Conservation (phyloP, 768 basidiomycete species). For the Tephrocybe sp. region DNA sequence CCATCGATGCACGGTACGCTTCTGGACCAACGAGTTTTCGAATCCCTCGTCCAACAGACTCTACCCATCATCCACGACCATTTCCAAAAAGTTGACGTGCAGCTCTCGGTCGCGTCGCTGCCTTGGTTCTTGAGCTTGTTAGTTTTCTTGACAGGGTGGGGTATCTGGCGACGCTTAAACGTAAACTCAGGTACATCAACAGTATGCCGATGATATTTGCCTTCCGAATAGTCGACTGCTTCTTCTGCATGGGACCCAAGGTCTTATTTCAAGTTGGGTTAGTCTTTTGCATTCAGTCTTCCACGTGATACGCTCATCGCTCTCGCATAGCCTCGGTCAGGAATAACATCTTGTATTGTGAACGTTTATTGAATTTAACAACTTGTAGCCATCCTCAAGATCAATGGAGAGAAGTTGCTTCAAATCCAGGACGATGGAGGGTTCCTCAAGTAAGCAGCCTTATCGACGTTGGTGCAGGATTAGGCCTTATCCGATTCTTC, state of each 20-base stretch:
- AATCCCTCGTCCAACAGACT: constrained; percentile 86
- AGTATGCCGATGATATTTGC: constrained; percentile 98
- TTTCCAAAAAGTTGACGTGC: constrained; percentile 88
- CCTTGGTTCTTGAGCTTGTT: constrained; percentile 98
- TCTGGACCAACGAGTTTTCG: constrained; percentile 98
- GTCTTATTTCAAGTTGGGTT: constrained; percentile 99
- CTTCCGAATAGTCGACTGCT: constrained; percentile 96
- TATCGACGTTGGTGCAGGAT: not conserved
- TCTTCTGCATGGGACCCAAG: constrained; percentile 98
- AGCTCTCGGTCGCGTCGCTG: constrained; percentile 93
- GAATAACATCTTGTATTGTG: not conserved
- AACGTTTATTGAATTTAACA: constrained; percentile 15
- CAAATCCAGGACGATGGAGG: constrained; percentile 96
- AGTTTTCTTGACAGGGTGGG: constrained; percentile 29
- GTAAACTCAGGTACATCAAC: constrained; percentile 70
- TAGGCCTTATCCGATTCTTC: not conserved
- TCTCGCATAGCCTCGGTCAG: constrained; percentile 62
- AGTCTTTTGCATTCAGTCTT: too few species aligned
- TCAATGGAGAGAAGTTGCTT: constrained; percentile 91
- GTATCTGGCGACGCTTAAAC: not conserved
- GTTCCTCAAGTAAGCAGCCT: constrained; percentile 77
- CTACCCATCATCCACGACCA: constrained; percentile 94
- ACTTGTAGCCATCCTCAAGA: constrained; percentile 87
- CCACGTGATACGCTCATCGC: too few species aligned
- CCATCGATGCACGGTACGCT: constrained; percentile 99